phyloP scores from a whole-genome alignment of 179 eudicot species.

The Silene vulgaris region DNA sequence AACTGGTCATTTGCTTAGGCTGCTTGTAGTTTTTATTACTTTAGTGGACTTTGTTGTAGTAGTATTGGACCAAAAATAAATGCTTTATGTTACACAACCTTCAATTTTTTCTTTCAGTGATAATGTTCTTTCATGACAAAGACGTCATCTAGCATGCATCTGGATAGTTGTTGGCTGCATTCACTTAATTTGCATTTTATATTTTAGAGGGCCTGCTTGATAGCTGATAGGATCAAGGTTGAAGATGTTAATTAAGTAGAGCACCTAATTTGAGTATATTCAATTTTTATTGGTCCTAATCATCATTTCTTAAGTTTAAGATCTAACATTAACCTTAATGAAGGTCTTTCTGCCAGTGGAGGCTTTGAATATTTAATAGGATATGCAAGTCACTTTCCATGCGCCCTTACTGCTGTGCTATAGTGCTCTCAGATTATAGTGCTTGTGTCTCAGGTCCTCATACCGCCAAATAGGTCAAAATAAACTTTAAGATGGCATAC shows the following conservation, averaged over 20 bases:
- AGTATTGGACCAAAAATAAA: neutral
- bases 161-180: neutral
- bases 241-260: slow-evolving; percentile 3
- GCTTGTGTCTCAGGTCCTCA: neutral
- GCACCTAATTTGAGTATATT: slow-evolving; percentile 6
- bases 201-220: slow-evolving; percentile 5
- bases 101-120: neutral
- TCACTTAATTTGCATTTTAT: neutral
- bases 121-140: neutral
- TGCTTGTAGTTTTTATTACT: neutral
- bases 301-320: slow-evolving; percentile 2
- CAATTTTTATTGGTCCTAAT: neutral
- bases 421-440: neutral
- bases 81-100: neutral
- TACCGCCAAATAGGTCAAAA: neutral
- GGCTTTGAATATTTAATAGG: neutral
- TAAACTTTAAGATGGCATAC: neutral
- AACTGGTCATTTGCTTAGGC: slow-evolving; percentile 1
- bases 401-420: neutral
- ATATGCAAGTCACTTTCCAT: neutral
- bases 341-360: neutral
- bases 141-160: neutral
- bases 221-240: neutral
- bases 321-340: neutral
- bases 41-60: neutral